Evolutionary conservation across 345 rosid species (phyloP), one percentile per base, ranked within the genome.

Genomic region (Linum trigynum): DNA sequence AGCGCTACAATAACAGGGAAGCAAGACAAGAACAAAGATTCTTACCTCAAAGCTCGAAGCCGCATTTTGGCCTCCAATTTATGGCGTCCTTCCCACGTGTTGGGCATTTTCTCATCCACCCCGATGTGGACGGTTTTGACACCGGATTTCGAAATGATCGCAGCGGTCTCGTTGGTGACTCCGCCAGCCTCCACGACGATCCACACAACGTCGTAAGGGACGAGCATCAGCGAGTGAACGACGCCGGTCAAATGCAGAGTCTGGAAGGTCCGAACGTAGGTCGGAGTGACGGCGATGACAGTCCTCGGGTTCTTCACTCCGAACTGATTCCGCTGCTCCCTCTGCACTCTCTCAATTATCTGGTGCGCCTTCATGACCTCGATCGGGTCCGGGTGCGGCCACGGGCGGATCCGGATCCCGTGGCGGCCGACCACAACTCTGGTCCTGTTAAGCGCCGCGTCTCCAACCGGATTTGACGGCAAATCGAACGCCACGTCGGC

Each of bases 391-490:
- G 99, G 99, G 61, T 91, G 99, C 14, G 99, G 99, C 99, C 98
- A 95, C 2, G 98, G 96, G 55, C 99, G 92, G 88, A 95, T 91
- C 86, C 96, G 88, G 87, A 95, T 95, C 84, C 99, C 99, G 65
- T 95, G 99, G 41, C 99, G 83, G 12, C 99, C 99, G 0, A 91
- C 99, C 7, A 89, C 85, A 7, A 95, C 98, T 37, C 96, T 72
- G n/a, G 89, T 81, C 45, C 41, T 72, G 82, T 79, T 76, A 15
- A 65, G 35, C 17, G 62, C 61, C 15, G 81, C 61, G 72, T 12
- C 66, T 67, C 70, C 43, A 63, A 2, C 48, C 38, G 42, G 75
- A 71, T 16, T 17, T 38, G 12, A 15, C 17, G 59, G 51, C 8
- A 17, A 17, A 17, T 45, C 65, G 15, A 9, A 12, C 61, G 77